These are phyloP conservation scores for Neofusicoccum ribis DNA, from an alignment of 2,329 filamentous ascomycete genomes.

Conservation along the genomic window DNA sequence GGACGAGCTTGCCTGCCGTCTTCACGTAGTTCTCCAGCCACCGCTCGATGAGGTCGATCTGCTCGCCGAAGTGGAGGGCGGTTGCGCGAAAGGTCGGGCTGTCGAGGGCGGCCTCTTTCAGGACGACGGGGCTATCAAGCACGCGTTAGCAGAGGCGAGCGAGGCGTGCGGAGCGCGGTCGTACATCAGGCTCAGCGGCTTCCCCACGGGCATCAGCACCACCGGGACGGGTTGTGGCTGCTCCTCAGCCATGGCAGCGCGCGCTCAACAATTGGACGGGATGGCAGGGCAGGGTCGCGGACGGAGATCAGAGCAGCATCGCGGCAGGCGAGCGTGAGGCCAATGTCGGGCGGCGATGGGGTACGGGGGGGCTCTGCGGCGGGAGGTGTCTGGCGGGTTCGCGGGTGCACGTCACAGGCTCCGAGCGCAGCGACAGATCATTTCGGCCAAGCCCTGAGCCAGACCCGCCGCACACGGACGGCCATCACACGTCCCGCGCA, in stretches of 20 bases:
- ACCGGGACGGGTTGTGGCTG: slow-evolving; percentile 28
- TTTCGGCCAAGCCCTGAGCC: slow-evolving; percentile 9
- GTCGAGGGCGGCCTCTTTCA: slow-evolving; percentile 95
- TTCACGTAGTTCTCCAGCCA: slow-evolving; percentile 79
- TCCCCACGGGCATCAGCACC: slow-evolving; percentile 40
- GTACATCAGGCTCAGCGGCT: slow-evolving; percentile 45
- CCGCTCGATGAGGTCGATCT: slow-evolving; percentile 85
- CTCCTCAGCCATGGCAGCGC: slow-evolving; percentile 37
- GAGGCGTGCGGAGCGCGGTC: slow-evolving; percentile 15
- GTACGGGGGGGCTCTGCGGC: slow-evolving; percentile 9
- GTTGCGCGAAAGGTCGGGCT: slow-evolving; percentile 93
- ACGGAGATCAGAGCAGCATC: slow-evolving; percentile 3
- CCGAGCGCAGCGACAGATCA: slow-evolving; percentile 16
- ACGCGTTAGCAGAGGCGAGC: slow-evolving; percentile 14
- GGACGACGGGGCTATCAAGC: slow-evolving; percentile 67
- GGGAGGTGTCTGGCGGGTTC: slow-evolving; percentile 10
- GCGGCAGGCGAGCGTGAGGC: background rate
- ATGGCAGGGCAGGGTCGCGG: background rate
- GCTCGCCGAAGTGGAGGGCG: slow-evolving; percentile 82
- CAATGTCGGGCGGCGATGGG: background rate
- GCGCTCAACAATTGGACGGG: background rate
- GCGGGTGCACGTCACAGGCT: slow-evolving; percentile 17
- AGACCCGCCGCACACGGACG: background rate
- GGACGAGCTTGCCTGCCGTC: slow-evolving; percentile 61
- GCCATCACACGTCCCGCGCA: slow-evolving; percentile 1